Base-by-base conservation (phyloP, 164 flowering plant genomes). In the Protea cynaroides region DNA sequence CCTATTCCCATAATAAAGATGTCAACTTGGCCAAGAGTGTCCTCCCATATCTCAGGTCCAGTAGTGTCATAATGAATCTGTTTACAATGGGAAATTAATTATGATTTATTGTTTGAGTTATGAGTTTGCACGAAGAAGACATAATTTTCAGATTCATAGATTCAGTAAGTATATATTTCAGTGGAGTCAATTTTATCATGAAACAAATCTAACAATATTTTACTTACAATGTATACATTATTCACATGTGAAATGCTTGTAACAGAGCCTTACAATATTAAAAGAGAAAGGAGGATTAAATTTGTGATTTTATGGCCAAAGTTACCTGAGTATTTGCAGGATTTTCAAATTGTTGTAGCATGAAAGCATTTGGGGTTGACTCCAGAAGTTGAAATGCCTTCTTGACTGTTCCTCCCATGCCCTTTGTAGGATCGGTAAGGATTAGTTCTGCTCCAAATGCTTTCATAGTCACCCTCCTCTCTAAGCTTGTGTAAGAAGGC, bases 401-500 rank as follows among this genome's bases (percentile, higher is more conserved):
- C 80, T 87, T 89, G 4, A 90, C 94, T 7, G 97, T 88, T 34
- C 97, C 97, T 59, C 91, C 97, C 97, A 95, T 92, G 29, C 97
- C 97, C 67, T 92, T 92, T 8, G 85, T 69, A 3, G 99, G 99
- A 67, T 92, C 97, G 3, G 97, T 92, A 61, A 90, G 80, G 71
- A 92, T 68, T 25, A 92, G 69, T 7, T 95, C 94, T 60, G 99
- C 94, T 52, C 99, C 97, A 68, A 92, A 92, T 54, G 96, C 94
- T 69, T 82, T 86, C 97, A 92, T 92, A 0, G 88, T 81, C 56
- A 92, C 97, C 70, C 97, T 84, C 67, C 97, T 88, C 71, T 95
- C 99, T 70, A 95, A 76, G 81, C 99, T 95, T 22, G 99, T 92
- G 76, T 92, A 92, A n/a, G 99, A 95, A 5, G 97, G 99, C 99